Conservation (phyloP, 2,329 filamentous ascomycete genomes). For the Curvularia verruculosa region DNA sequence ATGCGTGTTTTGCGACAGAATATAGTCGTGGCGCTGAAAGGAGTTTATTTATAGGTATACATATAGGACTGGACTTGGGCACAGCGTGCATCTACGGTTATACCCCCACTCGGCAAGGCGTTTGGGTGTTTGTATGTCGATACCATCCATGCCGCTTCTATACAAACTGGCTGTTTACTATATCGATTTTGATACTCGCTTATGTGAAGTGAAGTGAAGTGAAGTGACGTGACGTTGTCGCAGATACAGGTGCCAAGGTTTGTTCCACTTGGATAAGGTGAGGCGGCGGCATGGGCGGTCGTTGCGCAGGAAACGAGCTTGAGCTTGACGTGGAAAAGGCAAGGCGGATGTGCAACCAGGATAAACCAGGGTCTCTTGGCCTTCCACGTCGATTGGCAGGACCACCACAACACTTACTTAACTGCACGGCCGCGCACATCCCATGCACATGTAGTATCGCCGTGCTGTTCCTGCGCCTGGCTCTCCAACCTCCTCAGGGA, state of each 20-base stretch:
- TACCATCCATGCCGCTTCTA: not conserved
- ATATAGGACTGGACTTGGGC: not conserved
- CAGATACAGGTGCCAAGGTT: not conserved
- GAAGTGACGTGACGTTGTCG: not conserved
- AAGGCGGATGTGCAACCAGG: slow-evolving; percentile 17
- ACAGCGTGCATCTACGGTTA: slow-evolving; percentile 21
- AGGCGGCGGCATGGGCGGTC: slow-evolving; percentile 19
- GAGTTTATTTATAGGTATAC: not conserved
- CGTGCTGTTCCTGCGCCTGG: slow-evolving; percentile 30
- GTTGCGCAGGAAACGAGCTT: slow-evolving; percentile 23
- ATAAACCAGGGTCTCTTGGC: slow-evolving; percentile 21
- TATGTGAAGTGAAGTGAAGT: not conserved
- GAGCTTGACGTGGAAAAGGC: slow-evolving; percentile 12
- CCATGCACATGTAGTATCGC: slow-evolving; percentile 29
- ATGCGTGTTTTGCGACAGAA: not conserved
- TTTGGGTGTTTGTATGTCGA: slow-evolving; percentile 4
- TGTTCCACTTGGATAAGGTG: not conserved
- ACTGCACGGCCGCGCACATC: slow-evolving; percentile 25
- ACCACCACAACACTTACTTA: slow-evolving; percentile 10
- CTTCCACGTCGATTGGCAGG: slow-evolving; percentile 20
- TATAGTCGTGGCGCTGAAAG: not conserved
- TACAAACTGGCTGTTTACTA: not conserved
- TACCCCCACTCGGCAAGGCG: slow-evolving; percentile 29
- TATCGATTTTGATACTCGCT: not conserved
- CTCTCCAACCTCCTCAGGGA: slow-evolving; percentile 30